Percentiles rank a stretch among this genome's conserved stretches.
Conservation (phyloP, 345 rosid species). For the Heritiera littoralis region DNA sequence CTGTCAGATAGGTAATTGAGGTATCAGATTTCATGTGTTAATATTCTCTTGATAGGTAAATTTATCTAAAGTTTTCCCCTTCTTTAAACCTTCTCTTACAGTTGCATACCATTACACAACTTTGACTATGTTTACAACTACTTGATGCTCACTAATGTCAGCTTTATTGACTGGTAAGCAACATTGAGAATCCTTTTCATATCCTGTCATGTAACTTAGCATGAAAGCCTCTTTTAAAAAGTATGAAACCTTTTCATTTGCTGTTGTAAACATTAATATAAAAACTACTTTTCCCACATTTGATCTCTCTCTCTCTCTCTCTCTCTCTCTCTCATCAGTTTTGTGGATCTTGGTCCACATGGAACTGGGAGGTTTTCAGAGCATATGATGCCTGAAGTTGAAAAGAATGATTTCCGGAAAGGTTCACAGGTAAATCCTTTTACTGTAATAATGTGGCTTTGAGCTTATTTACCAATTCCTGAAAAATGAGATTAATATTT, state of each 20-base stretch:
- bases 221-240: background rate
- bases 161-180: conserved; percentile 67
- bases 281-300: background rate
- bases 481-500: background rate
- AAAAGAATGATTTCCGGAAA: conserved; percentile 57
- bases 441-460: conserved; percentile 1
- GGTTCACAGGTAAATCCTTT: conserved; percentile 61
- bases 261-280: background rate
- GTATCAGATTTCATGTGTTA: conserved; percentile 14
- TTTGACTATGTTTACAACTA: conserved; percentile 59
- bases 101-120: conserved; percentile 64
- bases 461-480: conserved; percentile 7
- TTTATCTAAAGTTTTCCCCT: conserved; percentile 17
- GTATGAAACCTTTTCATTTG: background rate
- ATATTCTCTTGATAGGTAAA: conserved; percentile 12
- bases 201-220: background rate
- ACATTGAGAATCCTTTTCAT: background rate
- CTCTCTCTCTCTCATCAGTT: conserved; percentile 38
- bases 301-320: conserved; percentile 17
- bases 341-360: conserved; percentile 71
- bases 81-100: conserved; percentile 28
- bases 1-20: conserved; percentile 65
- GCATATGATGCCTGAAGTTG: conserved; percentile 72
- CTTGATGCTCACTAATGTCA: conserved; percentile 57
- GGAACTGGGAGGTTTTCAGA: conserved; percentile 71